Evolutionary conservation across 75 land plant species (phyloP), one percentile per base, ranked within the genome.

Genomic region (Azolla pinnata): DNA sequence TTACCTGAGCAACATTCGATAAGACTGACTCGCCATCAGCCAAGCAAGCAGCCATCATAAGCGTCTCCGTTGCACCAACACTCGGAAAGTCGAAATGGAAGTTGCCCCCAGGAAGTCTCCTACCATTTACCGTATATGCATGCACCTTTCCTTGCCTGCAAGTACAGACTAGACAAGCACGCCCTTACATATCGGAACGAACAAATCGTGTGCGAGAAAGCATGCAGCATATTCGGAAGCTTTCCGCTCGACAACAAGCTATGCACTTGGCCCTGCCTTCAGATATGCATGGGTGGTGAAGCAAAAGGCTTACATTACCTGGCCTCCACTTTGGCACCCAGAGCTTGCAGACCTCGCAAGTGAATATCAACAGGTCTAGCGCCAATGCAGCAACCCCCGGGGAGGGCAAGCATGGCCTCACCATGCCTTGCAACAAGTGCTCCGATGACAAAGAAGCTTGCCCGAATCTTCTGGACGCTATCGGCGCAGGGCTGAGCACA

Each of bases 41-140:
- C 57, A 85, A 49, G 24, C 77, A 73, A 19, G 88, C 88, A 44
- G 88, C 88, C 85, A 85, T 82, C 85, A 85, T 79, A 10, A 85
- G 72, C 9, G 85, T 85, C 74, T 85, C 82, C 25, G 85, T 85
- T 31, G 88, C 88, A 8, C 88, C 88, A 31, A 85, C 88, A 64
- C 88, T 85, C 1, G 88, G 88, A 52, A 79, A 82, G 67, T 79
- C 78, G 23, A 85, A 74, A 61, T 30, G 63, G 65, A 85, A 85
- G 8, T 29, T 70, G 14, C 85, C 82, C 33, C 88, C 88, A 20
- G 67, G 65, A 4, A 85, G 67, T 28, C 72, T 53, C 25, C 49
- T 74, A 23, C 88, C 88, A 61, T 79, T 79, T n/a, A 49, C 70
- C 29, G 77, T 75, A 46, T 65, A 65, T 1, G 80, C 81, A 66